A percentile compares a stretch with the other conserved stretches of the same genome.
Evolutionary conservation across 306 rosid genomes (phyloP).

Genomic region (Cicer bijugum): DNA sequence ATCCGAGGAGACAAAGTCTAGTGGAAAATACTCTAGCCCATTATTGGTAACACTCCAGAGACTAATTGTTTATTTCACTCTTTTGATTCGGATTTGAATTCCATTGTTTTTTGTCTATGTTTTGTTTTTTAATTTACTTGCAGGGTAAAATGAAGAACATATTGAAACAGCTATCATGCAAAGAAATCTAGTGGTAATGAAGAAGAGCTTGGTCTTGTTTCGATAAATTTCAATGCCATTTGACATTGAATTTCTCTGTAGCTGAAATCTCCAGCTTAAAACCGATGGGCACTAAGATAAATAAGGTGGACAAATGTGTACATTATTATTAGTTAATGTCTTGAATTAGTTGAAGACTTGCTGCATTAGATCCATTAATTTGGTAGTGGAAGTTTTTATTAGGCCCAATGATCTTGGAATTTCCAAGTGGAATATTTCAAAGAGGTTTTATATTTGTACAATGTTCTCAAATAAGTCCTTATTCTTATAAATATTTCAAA

Average conservation of each 20-base stretch:
- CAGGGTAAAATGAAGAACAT: slow-evolving; percentile 54
- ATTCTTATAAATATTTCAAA: no score
- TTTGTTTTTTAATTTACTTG: slow-evolving; percentile 7
- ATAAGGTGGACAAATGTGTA: not conserved
- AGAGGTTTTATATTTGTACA: no score
- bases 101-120: not conserved
- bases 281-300: not conserved
- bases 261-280: not conserved
- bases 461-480: no score
- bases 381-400: not conserved
- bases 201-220: slow-evolving; percentile 18
- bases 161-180: slow-evolving; percentile 55
- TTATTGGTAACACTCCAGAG: slow-evolving; percentile 45
- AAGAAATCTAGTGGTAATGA: slow-evolving; percentile 44
- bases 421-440: no score
- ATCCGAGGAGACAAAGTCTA: slow-evolving; percentile 39
- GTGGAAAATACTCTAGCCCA: not conserved
- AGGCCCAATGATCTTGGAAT: not conserved
- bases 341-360: not conserved
- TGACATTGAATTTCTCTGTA: not conserved
- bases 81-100: not conserved
- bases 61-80: not conserved
- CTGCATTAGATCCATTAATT: not conserved
- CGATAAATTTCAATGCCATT: slow-evolving; percentile 2
- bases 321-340: not conserved